phyloP scores from a whole-genome alignment of 1,284 basidiomycete species.

The Microbotryomycetes sp. region DNA sequence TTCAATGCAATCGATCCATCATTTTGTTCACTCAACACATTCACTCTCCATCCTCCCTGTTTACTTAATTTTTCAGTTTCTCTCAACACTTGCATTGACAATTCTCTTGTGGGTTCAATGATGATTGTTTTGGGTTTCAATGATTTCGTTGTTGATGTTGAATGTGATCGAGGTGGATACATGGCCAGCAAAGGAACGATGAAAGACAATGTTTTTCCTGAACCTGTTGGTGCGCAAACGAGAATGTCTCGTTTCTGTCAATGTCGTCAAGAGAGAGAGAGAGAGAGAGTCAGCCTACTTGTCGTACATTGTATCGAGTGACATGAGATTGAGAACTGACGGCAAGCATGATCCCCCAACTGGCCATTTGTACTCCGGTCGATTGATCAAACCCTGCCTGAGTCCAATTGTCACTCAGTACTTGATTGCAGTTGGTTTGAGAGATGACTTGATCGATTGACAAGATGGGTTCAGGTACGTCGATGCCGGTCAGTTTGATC shows the following conservation, averaged over 20 bases:
- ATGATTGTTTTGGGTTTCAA: conserved; percentile 52
- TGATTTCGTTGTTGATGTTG: background rate
- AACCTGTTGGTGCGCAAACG: conserved; percentile 89
- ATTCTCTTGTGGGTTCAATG: conserved; percentile 85
- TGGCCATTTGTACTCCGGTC: conserved; percentile 43
- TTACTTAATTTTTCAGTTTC: conserved; percentile 78
- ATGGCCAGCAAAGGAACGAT: conserved; percentile 67
- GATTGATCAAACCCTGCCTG: conserved; percentile 47
- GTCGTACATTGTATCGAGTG: background rate
- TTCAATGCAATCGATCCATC: conserved; percentile 38
- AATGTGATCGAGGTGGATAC: background rate
- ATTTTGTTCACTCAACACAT: conserved; percentile 59
- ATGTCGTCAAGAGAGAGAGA: background rate
- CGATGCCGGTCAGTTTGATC: conserved; percentile 43
- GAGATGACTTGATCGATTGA: conserved; percentile 39
- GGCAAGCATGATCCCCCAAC: conserved; percentile 41
- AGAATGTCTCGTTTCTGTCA: conserved; percentile 66
- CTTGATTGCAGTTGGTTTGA: conserved; percentile 63
- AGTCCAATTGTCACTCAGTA: conserved; percentile 80
- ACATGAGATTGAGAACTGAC: conserved; percentile 14
- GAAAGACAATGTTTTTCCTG: conserved; percentile 88
- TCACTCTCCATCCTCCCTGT: conserved; percentile 73
- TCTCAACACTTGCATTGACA: conserved; percentile 93
- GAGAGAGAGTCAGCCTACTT: too few species aligned
- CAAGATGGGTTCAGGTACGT: conserved; percentile 42